Conservation (phyloP, 1,284 basidiomycete genomes). For the Tilletia horrida region DNA sequence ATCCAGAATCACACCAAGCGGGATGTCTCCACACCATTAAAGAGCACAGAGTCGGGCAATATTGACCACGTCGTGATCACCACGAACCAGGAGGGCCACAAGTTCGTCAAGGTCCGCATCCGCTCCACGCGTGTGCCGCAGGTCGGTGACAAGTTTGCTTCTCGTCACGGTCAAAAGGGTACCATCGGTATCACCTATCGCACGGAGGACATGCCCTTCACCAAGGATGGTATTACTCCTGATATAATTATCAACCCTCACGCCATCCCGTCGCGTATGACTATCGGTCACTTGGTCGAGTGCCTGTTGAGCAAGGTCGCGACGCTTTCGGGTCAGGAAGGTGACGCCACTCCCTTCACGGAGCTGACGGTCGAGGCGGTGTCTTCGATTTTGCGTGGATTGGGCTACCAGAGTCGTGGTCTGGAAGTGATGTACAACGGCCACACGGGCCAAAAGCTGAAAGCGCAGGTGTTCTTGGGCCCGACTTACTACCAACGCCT, state of each 20-base stretch:
- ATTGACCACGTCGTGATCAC: conserved; percentile 97
- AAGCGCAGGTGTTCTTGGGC: conserved; percentile 96
- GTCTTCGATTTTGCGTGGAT: conserved; percentile 42
- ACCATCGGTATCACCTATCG: conserved; percentile 98
- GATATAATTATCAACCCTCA: conserved; percentile 99
- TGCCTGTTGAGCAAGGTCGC: conserved; percentile 95
- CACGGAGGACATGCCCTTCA: conserved; percentile 99
- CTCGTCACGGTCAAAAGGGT: conserved; percentile 98
- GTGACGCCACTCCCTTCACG: conserved; percentile 97
- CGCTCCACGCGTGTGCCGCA: conserved; percentile 93
- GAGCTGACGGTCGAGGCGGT: conserved; percentile 89
- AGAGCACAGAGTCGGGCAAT: conserved; percentile 95
- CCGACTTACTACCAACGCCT: conserved; percentile 98
- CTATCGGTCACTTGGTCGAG: conserved; percentile 98
- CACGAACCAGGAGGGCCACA: conserved; percentile 90
- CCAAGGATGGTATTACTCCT: conserved; percentile 88
- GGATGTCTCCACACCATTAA: conserved; percentile 94
- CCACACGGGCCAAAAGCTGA: conserved; percentile 92
- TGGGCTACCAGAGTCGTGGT: conserved; percentile 72
- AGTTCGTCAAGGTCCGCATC: conserved; percentile 97
- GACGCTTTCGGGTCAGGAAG: conserved; percentile 90
- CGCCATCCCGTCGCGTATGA: conserved; percentile 99
- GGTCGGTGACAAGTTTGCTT: conserved; percentile 98
- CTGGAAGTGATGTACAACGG: conserved; percentile 99
- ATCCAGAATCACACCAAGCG: conserved; percentile 83